Base-by-base conservation (phyloP, 495 filamentous ascomycete genomes). In the Aspergillus taichungensis region DNA sequence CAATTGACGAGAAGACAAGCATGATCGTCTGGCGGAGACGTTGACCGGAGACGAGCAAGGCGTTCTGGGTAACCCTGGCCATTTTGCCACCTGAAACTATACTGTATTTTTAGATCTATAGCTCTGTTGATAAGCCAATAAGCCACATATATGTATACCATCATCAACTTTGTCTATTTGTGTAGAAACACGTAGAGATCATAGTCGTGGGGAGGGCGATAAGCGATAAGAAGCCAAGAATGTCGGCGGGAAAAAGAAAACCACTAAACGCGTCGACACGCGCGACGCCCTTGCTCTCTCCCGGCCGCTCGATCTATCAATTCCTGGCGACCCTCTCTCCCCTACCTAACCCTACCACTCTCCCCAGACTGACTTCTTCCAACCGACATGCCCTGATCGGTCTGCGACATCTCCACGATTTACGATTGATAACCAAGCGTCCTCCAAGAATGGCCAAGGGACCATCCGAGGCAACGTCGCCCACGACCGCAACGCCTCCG, bases 191-290 rank as follows among this genome's bases (percentile, higher is more conserved):
- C 32, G 32, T 34, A 24, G 18, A 24, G 18, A 24, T 24, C 18
- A 24, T 24, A 24, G 18, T 24, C 18, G 18, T 24, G 18, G 18
- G 4, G 18, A 2, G 18, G 18, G 18, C 8, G 18, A 11, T 40
- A 8, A 40, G 37, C 10, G 18, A 24, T 11, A 40, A 24, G 10
- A 6, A 5, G 3, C 29, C 29, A 8, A 13, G 13, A 14, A 34
- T 33, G 43, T 36, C 36, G 30, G 27, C 37, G 43, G 34, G 24
- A 36, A 12, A 30, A 18, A 28, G 45, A 34, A 52, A 54, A 57
- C 51, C 56, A 64, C 60, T 69, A 55, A 59, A 69, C 66, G 66
- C 66, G 66, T 69, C 65, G 65, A 67, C 18, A 24, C 64, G 64
- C 65, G 65, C 45, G 56, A 50, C 49, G 42, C 34, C 29, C 42